Evolutionary conservation across 495 filamentous ascomycete genomes (phyloP).

Genomic region (Tuber magnatum): DNA sequence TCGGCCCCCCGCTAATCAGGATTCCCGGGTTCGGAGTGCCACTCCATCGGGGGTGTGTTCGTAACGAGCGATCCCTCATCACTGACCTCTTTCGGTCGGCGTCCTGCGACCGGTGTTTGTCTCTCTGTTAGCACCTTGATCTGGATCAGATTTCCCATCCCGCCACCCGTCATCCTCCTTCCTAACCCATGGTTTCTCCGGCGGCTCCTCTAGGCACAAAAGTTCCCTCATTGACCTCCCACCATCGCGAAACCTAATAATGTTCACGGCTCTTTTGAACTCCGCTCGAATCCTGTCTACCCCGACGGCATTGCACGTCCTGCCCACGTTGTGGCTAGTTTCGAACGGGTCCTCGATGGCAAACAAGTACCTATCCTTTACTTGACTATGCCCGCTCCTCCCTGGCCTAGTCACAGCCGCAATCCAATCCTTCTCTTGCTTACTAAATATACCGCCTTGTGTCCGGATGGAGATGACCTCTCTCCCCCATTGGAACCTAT

Average conservation of each 20-base stretch:
- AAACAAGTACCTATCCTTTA: slow-evolving; percentile 71
- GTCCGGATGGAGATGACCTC: slow-evolving; percentile 67
- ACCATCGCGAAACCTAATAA: slow-evolving; percentile 48
- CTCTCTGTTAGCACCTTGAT: neutral
- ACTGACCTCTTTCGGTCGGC: neutral
- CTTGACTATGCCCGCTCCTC: slow-evolving; percentile 29
- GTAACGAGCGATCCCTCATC: neutral
- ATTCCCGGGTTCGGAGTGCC: neutral
- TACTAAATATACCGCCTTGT: slow-evolving; percentile 57
- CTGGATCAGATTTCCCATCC: neutral
- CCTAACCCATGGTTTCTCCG: slow-evolving; percentile 32
- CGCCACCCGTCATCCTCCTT: slow-evolving; percentile 21
- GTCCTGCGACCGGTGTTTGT: neutral
- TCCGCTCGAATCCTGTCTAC: slow-evolving; percentile 71
- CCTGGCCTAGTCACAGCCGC: slow-evolving; percentile 53
- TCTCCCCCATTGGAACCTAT: slow-evolving; percentile 61
- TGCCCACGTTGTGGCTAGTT: slow-evolving; percentile 69
- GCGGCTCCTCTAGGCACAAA: slow-evolving; percentile 39
- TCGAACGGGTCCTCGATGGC: slow-evolving; percentile 87
- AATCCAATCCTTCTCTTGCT: slow-evolving; percentile 69
- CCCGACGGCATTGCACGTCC: slow-evolving; percentile 60
- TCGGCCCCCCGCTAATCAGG: neutral
- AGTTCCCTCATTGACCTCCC: slow-evolving; percentile 27
- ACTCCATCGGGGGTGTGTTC: neutral
- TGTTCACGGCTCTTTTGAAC: slow-evolving; percentile 63